Percentiles rank a stretch among this genome's conserved stretches.
Evolutionary conservation across 1,284 basidiomycete genomes (phyloP).

Genomic region (Albatrellus sp.): DNA sequence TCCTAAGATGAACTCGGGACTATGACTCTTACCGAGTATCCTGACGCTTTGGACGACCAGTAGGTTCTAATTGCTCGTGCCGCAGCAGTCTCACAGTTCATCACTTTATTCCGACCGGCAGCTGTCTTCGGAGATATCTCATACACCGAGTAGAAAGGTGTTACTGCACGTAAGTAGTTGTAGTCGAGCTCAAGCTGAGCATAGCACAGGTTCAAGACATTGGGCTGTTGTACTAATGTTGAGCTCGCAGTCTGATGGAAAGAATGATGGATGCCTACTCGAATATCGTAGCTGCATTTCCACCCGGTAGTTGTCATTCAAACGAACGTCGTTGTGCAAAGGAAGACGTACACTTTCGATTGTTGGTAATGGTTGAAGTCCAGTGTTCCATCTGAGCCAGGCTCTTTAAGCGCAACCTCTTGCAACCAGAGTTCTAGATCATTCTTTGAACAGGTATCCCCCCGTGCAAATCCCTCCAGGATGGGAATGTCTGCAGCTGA

Average conservation of each 20-base stretch:
- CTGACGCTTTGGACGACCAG: constrained; percentile 20
- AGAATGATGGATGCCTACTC: constrained; percentile 15
- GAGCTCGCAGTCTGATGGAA: not conserved
- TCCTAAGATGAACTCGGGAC: too few relatives aligned
- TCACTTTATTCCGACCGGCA: constrained; percentile 20
- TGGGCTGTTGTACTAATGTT: constrained; percentile 20
- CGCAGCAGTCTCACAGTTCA: constrained; percentile 20
- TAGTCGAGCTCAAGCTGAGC: constrained; percentile 38
- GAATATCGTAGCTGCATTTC: constrained; percentile 24
- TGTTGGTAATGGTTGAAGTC: constrained; percentile 34
- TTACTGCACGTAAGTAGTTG: constrained; percentile 29
- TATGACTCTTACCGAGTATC: constrained; percentile 16
- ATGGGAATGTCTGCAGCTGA: constrained; percentile 26
- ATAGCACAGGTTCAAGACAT: constrained; percentile 32
- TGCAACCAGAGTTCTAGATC: constrained; percentile 29
- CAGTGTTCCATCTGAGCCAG: constrained; percentile 24
- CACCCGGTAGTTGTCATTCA: not conserved
- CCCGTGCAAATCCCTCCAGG: constrained; percentile 33
- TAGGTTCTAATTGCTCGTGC: constrained; percentile 23
- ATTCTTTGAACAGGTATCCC: constrained; percentile 29
- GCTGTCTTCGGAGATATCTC: constrained; percentile 21
- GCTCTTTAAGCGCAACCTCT: constrained; percentile 24
- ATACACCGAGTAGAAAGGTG: constrained; percentile 33
- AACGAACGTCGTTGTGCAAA: not conserved
- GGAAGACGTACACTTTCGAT: constrained; percentile 21